A percentile compares a stretch with the other conserved stretches of the same genome.
Conservation (phyloP, 768 basidiomycete species). For the Basidioascus undulatus region DNA sequence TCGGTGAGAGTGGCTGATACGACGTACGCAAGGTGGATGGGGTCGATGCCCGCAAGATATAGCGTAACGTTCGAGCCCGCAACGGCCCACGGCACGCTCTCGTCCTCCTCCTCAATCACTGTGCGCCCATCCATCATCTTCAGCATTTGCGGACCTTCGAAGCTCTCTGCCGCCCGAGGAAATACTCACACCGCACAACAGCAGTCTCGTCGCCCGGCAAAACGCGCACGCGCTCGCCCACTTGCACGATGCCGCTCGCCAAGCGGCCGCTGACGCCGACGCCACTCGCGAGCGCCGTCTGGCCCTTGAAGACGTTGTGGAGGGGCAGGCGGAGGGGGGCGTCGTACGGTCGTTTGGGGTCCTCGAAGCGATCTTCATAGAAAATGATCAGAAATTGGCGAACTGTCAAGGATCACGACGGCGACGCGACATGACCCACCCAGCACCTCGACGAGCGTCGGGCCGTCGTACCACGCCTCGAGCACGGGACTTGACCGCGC, state of each 20-base stretch:
- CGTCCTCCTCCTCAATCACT: slow-evolving; percentile 74
- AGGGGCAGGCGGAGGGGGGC: slow-evolving; percentile 66
- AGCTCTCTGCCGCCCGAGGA: background rate
- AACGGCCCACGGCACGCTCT: slow-evolving; percentile 56
- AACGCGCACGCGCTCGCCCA: slow-evolving; percentile 65
- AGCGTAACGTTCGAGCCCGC: slow-evolving; percentile 77
- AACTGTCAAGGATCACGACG: background rate
- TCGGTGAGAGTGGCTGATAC: too few relatives aligned
- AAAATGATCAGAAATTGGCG: slow-evolving; percentile 1
- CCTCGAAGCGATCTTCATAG: slow-evolving; percentile 47
- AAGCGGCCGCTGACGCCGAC: slow-evolving; percentile 60
- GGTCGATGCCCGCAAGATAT: slow-evolving; percentile 59
- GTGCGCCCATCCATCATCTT: slow-evolving; percentile 21
- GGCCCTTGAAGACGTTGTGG: slow-evolving; percentile 83
- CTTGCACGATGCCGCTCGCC: slow-evolving; percentile 69
- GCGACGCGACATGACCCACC: slow-evolving; percentile 38
- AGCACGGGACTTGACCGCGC: slow-evolving; percentile 22
- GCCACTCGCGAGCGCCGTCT: slow-evolving; percentile 37
- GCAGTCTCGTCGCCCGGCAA: slow-evolving; percentile 81
- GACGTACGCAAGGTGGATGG: slow-evolving; percentile 36
- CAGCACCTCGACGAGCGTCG: slow-evolving; percentile 56
- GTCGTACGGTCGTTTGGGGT: slow-evolving; percentile 50
- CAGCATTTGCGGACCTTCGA: background rate
- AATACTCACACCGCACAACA: slow-evolving; percentile 32
- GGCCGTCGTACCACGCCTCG: slow-evolving; percentile 62